Evolutionary conservation across 768 basidiomycete species (phyloP), one percentile per base, ranked within the genome.

Genomic region (Neoboletus subvelutipes): DNA sequence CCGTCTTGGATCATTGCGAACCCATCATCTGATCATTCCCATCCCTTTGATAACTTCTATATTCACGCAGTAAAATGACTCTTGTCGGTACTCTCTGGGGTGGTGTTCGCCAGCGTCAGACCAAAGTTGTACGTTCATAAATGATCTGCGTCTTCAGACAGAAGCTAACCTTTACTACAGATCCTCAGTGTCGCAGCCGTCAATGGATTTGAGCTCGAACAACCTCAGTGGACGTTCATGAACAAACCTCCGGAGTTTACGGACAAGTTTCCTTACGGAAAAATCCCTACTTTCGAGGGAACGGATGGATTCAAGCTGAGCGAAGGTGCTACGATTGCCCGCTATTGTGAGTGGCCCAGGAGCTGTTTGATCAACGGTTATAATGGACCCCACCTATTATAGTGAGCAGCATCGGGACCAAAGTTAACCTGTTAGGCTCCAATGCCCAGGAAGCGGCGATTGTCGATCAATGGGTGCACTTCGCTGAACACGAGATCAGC

Each of bases 281-380:
- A 68, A 36, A 59, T 68, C 24, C 67, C 67, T 34, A 36, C 64
- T 1, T 68, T 68, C 10, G 60, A 68, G 41, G 60, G 54, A 5
- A 45, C 39, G 12, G 62, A 68, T 9, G 67, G 64, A 20, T 64
- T 58, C 28, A 64, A 22, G 15, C 17, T 68, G 13, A 49, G 17
- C 10, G 67, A 68, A 45, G 67, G 67, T 1, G 22, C 58, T n/a
- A 26, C 60, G 34, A 68, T 68, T 33, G 67, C 62, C 4, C 64
- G 60, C 20, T 66, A 68, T 39, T 18, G 64, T 65, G 48, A 55
- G 63, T 68, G 12, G 1, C 26, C 24, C 1, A 13, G 6, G 4
- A 5, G 13, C 31, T 15, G 9, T 22, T 18, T 9, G 0, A 18
- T 17, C 0, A 18, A 28, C 11, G 4, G 20, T n/a, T 15, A 39